phyloP scores from a whole-genome alignment of 305 asterid genomes.

The Striga hermonthica region DNA sequence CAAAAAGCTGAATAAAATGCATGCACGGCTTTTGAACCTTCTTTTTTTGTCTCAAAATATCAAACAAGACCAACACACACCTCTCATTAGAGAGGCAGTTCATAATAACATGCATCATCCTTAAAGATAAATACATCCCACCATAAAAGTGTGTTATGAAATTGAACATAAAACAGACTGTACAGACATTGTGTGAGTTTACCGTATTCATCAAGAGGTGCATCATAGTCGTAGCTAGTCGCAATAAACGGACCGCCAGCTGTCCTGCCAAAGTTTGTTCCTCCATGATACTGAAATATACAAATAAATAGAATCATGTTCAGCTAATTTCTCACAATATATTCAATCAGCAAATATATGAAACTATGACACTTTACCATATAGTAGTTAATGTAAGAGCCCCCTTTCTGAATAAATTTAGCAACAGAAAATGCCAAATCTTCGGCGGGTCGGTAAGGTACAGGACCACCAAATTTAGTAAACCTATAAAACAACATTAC shows the following conservation, averaged over 20 bases:
- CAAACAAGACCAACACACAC: slow-evolving; percentile 1
- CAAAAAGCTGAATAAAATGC: too few relatives aligned
- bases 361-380: slow-evolving; percentile 52
- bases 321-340: slow-evolving; percentile 22
- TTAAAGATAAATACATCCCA: slow-evolving; percentile 22
- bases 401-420: slow-evolving; percentile 84
- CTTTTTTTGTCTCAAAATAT: slow-evolving; percentile 14
- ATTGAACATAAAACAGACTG: not conserved
- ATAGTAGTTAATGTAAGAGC: slow-evolving; percentile 85
- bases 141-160: slow-evolving; percentile 4
- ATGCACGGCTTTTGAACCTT: not conserved
- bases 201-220: slow-evolving; percentile 97
- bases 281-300: slow-evolving; percentile 77
- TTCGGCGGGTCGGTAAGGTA: slow-evolving; percentile 93
- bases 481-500: slow-evolving; percentile 49
- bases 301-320: slow-evolving; percentile 9
- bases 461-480: slow-evolving; percentile 96
- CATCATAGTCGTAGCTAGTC: slow-evolving; percentile 96
- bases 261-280: slow-evolving; percentile 94
- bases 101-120: slow-evolving; percentile 17
- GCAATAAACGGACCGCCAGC: slow-evolving; percentile 98
- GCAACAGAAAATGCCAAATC: slow-evolving; percentile 96
- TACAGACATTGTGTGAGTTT: slow-evolving; percentile 19
- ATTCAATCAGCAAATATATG: slow-evolving; percentile 8
- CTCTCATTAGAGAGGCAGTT: not conserved